phyloP scores from a whole-genome alignment of 345 rosid genomes.

The Streptanthus diversifolius region DNA sequence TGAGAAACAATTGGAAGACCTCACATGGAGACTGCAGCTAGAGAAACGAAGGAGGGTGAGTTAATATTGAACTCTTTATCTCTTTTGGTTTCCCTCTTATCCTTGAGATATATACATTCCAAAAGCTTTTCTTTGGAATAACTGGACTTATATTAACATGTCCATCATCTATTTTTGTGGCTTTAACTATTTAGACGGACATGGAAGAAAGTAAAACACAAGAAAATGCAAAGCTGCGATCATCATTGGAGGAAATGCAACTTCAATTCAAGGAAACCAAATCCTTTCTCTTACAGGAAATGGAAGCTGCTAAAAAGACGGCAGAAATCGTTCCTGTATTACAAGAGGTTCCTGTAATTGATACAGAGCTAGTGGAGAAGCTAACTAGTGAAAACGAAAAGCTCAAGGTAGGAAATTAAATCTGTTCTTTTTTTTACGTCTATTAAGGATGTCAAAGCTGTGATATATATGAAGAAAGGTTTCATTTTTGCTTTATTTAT shows the following conservation, averaged over 20 bases:
- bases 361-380: constrained; percentile 63
- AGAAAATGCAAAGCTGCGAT: constrained; percentile 79
- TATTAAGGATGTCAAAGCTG: constrained; percentile 12
- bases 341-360: constrained; percentile 82
- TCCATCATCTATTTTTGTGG: constrained; percentile 3
- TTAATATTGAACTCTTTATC: background rate
- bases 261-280: constrained; percentile 73
- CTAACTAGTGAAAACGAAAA: constrained; percentile 75
- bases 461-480: constrained; percentile 14
- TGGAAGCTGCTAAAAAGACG: constrained; percentile 60
- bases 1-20: constrained; percentile 93
- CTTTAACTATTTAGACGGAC: constrained; percentile 53
- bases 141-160: background rate
- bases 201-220: constrained; percentile 84
- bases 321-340: constrained; percentile 66
- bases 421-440: background rate
- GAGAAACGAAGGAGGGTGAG: constrained; percentile 85
- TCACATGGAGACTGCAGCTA: constrained; percentile 71
- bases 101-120: background rate
- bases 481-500: constrained; percentile 15
- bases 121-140: constrained; percentile 2
- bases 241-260: constrained; percentile 69
- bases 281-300: constrained; percentile 59
- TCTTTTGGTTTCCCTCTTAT: constrained; percentile 1
- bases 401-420: constrained; percentile 56